These are phyloP conservation scores for Turnera subulata DNA, from an alignment of 345 rosid genomes.

Conservation along the genomic window DNA sequence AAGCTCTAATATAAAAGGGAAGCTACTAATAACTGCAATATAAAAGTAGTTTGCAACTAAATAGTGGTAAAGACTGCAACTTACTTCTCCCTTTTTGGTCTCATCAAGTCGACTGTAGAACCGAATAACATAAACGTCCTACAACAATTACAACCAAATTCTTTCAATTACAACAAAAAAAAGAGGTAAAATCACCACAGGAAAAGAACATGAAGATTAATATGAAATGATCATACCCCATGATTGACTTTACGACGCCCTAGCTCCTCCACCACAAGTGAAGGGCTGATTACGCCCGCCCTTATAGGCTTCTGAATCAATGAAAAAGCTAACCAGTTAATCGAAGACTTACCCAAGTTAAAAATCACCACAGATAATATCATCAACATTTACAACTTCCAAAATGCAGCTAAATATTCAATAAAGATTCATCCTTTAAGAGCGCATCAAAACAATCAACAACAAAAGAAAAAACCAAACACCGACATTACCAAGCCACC, in stretches of 20 bases:
- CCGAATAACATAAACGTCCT: conserved; percentile 77
- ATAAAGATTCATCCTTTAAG: neutral
- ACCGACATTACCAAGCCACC: no score
- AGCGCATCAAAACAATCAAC: neutral
- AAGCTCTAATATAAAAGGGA: no score
- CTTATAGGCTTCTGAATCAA: conserved; percentile 67
- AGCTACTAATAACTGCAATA: no score
- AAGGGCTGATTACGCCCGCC: conserved; percentile 74
- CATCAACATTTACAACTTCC: no score
- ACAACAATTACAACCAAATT: conserved; percentile 26
- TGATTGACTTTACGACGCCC: conserved; percentile 63
- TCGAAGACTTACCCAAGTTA: neutral
- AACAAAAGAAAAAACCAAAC: neutral
- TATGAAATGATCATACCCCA: conserved; percentile 45
- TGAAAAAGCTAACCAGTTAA: conserved; percentile 4
- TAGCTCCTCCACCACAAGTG: conserved; percentile 74
- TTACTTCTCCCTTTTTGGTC: conserved; percentile 87
- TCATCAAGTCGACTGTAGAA: conserved; percentile 79
- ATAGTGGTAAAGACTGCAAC: conserved; percentile 25
- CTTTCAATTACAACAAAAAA: neutral
- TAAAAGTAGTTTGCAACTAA: neutral
- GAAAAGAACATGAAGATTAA: neutral
- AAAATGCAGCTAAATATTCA: neutral
- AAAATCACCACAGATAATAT: no score
- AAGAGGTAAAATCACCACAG: neutral